These are phyloP conservation scores for Hibiscus mutabilis DNA, from an alignment of 345 rosid genomes.

Conservation along the genomic window DNA sequence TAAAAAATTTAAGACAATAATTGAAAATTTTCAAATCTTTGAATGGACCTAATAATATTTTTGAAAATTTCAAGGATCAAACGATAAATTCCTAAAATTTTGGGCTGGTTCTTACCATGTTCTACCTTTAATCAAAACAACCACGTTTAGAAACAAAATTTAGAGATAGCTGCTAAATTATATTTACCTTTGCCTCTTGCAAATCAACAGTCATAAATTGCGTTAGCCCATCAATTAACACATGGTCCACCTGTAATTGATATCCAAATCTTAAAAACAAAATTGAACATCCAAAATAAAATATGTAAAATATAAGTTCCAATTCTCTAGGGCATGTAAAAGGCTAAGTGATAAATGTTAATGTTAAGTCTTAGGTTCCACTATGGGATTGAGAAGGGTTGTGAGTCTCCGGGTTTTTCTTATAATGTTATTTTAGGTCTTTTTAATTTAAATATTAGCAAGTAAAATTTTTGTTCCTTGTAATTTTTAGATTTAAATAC, in stretches of 20 bases:
- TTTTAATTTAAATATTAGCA: no score
- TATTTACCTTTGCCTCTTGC: constrained; percentile 62
- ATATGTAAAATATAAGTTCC: not conserved
- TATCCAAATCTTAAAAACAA: constrained; percentile 6
- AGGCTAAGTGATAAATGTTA: not conserved
- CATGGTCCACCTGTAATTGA: constrained; percentile 64
- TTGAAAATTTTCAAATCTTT: no score
- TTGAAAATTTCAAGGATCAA: no score
- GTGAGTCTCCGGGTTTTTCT: no score
- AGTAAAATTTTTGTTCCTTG: no score
- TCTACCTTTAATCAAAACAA: not conserved
- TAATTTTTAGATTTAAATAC: no score
- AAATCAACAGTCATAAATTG: constrained; percentile 58
- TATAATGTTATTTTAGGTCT: no score
- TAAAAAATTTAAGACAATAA: no score
- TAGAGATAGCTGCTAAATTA: not conserved
- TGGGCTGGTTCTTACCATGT: no score
- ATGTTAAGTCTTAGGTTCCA: not conserved
- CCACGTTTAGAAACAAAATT: not conserved
- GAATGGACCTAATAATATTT: no score
- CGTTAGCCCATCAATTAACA: constrained; percentile 57
- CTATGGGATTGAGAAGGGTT: no score
- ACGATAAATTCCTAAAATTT: no score
- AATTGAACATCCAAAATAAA: not conserved
- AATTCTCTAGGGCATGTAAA: not conserved